phyloP scores from a whole-genome alignment of 139 green algal genomes.

The Volvox reticuliferus region DNA sequence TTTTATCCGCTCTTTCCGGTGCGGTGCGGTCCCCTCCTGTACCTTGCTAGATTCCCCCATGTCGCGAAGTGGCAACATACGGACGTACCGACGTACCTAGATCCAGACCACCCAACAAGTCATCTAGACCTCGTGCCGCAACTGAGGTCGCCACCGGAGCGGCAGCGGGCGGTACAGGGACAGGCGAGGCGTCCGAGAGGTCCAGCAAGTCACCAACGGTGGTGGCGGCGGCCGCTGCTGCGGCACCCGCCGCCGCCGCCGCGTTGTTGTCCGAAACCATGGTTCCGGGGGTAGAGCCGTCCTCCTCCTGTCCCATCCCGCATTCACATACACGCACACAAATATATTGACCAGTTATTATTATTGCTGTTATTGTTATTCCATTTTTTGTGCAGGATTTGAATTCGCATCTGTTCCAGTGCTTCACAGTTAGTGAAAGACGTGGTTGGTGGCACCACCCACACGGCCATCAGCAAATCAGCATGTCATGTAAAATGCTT shows the following conservation, averaged over 20 bases:
- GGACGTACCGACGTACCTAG: conserved; percentile 42
- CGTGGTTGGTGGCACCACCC: too few relatives aligned
- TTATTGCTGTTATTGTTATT: too few relatives aligned
- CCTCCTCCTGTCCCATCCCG: conserved; percentile 43
- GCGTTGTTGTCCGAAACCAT: conserved; percentile 42
- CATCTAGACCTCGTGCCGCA: conserved; percentile 51
- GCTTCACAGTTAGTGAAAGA: too few relatives aligned
- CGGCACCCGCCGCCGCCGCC: conserved; percentile 46
- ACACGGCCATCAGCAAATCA: too few relatives aligned
- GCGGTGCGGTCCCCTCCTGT: too few relatives aligned
- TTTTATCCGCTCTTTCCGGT: too few relatives aligned
- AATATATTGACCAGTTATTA: too few relatives aligned
- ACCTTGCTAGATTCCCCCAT: not conserved
- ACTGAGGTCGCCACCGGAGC: not conserved
- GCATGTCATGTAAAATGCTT: too few relatives aligned
- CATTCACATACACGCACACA: too few relatives aligned
- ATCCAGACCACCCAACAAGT: conserved; percentile 74
- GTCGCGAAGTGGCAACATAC: not conserved
- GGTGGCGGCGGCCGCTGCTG: conserved; percentile 55
- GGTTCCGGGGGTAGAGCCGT: not conserved
- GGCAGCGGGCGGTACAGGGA: conserved; percentile 12
- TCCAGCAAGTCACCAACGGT: conserved; percentile 85
- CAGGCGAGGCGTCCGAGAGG: conserved; percentile 48
- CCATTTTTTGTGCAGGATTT: too few relatives aligned
- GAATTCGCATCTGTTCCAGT: too few relatives aligned